Base-by-base conservation (phyloP, 1,284 basidiomycete species). In the Rhodotorula sp. region DNA sequence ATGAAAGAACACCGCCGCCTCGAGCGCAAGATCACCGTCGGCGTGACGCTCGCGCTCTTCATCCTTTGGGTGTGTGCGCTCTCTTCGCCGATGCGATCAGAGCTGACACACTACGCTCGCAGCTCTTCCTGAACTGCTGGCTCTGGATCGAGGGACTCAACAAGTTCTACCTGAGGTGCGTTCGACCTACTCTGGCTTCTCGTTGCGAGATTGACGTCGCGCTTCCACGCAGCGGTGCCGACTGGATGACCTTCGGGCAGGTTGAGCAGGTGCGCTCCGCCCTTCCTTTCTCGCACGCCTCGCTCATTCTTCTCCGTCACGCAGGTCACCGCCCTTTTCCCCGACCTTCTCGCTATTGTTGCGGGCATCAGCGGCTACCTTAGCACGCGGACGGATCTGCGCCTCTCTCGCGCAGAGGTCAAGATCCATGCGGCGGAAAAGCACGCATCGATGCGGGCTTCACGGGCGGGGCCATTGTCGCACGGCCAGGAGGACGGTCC, bases 241-340 rank as follows among this genome's bases (percentile, higher is more conserved):
- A 70, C 56, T 41, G 39, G 19, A 15, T 61, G 25, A 70, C 50
- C 27, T 66, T 59, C 32, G 53, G 63, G 32, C 44, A 53, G 39
- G 44, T 50, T 8, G 51, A 62, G 21, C 61, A 62, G 51, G 61
- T 62, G 34, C 22, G 58, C 50, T 6, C 29, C 6, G n/a, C 6
- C 54, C n/a, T 27, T 8, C 21, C 46, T 17, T 15, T 32, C 22
- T 19, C 27, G n/a, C 13, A 2, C 1, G 13, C 21, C 6, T 21
- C 0, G 8, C 15, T 36, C 37, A 3, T 6, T 7, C 9, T 17
- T 22, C 55, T 29, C n/a, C n/a, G 34, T 44, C 34, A 25, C 53
- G n/a, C 55, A 70, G 57, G 12, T 70, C 34, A 66, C 64, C 6
- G 69, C 69, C 29, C 56, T 70, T 32, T 66, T 66, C 29, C 34